Evolutionary conservation across 495 filamentous ascomycete genomes (phyloP), one percentile per base, ranked within the genome.

Genomic region (Hypoxylon fuscum): DNA sequence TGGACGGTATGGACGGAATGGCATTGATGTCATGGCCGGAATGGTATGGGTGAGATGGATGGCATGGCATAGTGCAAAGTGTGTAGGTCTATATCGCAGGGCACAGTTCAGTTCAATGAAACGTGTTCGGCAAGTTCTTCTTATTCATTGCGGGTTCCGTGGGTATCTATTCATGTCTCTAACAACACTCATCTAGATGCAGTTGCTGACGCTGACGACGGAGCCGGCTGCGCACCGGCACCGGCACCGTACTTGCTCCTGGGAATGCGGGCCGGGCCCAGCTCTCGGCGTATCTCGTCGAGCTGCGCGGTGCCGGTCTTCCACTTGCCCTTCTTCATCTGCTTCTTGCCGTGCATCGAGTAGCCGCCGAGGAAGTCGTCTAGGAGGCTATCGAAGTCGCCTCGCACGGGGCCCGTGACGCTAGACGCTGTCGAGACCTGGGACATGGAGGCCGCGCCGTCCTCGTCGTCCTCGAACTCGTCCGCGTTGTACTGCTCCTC

Each of bases 301-400:
- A 98, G 80, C 81, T 97, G 89, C 69, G 87, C 86, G 52, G 97
- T 81, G 1, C 95, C 95, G 60, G 83, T 91, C 62, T 87, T 86
- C 68, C 89, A 87, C 63, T 88, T 89, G 9, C 91, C 90, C 72
- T 92, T 92, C 81, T 90, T 93, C 20, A 94, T 82, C 63, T 88
- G 81, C 79, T 86, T 90, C 81, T 92, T 96, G 2, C 90, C 90
- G 59, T 84, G 83, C 72, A 87, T 85, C 12, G 88, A 85, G 62
- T 94, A 91, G 4, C 81, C 83, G 8, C 86, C 87, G 10, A 97
- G 74, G 80, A 99, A 99, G 67, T 97, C 93, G 74, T 98, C 95
- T 81, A 98, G 87, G 70, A 97, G 88, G 32, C 78, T 82, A 70
- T 97, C 87, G 76, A 99, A 96, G 69, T 96, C 90, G 32, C 82